A percentile compares a stretch with the other conserved stretches of the same genome.
phyloP scores from a whole-genome alignment of 768 basidiomycete genomes.

The Auriculariales sp. region DNA sequence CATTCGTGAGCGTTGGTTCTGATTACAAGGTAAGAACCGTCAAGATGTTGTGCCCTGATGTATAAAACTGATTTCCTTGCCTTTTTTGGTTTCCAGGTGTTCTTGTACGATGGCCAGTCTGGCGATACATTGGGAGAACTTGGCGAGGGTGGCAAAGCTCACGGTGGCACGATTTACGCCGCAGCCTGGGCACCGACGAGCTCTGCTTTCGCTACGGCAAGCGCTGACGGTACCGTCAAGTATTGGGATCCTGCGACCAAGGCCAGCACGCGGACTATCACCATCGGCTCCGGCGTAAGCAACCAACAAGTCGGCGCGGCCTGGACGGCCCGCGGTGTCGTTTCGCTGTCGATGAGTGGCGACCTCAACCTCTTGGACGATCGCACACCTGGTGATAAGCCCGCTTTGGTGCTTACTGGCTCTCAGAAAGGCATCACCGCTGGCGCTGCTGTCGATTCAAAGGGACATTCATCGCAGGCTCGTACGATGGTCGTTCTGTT shows the following conservation, averaged over 20 bases:
- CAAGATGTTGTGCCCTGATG: neutral
- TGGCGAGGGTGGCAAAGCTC: conserved; percentile 45
- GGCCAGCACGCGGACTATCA: conserved; percentile 55
- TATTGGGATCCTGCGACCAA: conserved; percentile 74
- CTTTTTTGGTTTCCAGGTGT: too few species aligned
- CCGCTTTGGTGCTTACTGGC: conserved; percentile 54
- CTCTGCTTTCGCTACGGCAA: conserved; percentile 61
- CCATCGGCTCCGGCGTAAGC: conserved; percentile 54
- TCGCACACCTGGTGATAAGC: conserved; percentile 39
- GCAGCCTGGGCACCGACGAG: conserved; percentile 65
- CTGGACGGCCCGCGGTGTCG: conserved; percentile 63
- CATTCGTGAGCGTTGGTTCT: conserved; percentile 80
- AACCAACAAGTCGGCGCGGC: conserved; percentile 66
- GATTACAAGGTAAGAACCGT: conserved; percentile 79
- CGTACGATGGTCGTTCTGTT: conserved; percentile 62
- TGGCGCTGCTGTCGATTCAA: conserved; percentile 17
- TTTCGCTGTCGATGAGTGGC: conserved; percentile 74
- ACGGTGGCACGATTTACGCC: conserved; percentile 63
- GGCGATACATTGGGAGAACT: conserved; percentile 67
- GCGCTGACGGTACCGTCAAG: conserved; percentile 77
- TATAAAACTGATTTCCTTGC: conserved; percentile 8
- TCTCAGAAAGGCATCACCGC: conserved; percentile 73
- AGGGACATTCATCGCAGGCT: conserved; percentile 67
- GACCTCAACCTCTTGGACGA: conserved; percentile 73
- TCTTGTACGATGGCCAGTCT: conserved; percentile 82